These are phyloP conservation scores for Boletus pseudo-olivaceus DNA, from an alignment of 768 basidiomycete genomes.

Conservation along the genomic window DNA sequence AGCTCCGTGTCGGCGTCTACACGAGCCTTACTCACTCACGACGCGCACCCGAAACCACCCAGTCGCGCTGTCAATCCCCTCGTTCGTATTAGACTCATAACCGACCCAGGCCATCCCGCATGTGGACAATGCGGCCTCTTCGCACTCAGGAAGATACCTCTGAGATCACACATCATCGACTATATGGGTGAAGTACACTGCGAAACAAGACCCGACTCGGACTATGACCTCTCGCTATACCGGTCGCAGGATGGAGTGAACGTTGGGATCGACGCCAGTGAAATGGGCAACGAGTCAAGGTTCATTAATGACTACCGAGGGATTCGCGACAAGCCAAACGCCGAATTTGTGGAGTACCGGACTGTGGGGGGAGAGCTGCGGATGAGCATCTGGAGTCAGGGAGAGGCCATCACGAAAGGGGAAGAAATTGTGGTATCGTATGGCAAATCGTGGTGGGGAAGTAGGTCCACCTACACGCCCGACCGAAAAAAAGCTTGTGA, in stretches of 20 bases:
- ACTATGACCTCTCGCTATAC: conserved; percentile 85
- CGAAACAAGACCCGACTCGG: conserved; percentile 66
- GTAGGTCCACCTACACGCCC: conserved; percentile 11
- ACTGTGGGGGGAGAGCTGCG: conserved; percentile 56
- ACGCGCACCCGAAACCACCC: conserved; percentile 4
- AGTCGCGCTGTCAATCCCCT: conserved; percentile 21
- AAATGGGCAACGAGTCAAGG: conserved; percentile 80
- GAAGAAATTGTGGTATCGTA: conserved; percentile 87
- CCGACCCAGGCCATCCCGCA: conserved; percentile 64
- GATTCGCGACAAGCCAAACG: conserved; percentile 65
- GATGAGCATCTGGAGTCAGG: conserved; percentile 73
- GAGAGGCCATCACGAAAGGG: conserved; percentile 63
- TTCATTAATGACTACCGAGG: conserved; percentile 93
- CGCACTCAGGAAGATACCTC: conserved; percentile 65
- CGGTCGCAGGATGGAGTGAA: conserved; percentile 53
- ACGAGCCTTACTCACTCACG: conserved; percentile 37
- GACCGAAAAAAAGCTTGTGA: too few species aligned
- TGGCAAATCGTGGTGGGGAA: conserved; percentile 82
- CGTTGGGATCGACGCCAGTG: conserved; percentile 75
- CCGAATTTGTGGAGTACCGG: conserved; percentile 59
- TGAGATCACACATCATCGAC: conserved; percentile 66
- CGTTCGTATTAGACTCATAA: conserved; percentile 58
- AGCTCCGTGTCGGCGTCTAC: conserved; percentile 48
- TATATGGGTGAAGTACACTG: conserved; percentile 85
- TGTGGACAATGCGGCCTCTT: conserved; percentile 79